Evolutionary conservation across 768 basidiomycete genomes (phyloP), one percentile per base, ranked within the genome.

Genomic region (Psilocybe subaeruginosa): DNA sequence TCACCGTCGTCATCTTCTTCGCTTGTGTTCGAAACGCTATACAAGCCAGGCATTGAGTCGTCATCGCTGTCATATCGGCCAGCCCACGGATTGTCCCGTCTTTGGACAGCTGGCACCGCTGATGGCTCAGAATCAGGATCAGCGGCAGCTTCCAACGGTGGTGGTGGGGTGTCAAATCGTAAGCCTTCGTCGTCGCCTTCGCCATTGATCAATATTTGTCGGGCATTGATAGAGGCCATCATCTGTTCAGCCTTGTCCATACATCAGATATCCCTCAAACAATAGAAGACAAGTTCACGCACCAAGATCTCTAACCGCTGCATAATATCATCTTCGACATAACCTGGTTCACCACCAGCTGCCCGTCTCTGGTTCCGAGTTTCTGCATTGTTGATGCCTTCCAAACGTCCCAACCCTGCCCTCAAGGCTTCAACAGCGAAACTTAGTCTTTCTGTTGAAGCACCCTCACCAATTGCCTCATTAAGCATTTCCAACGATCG

Each of bases 11-110:
- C 67, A 27, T 60, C 66, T 11, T 63, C 66, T 14, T 67, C 68
- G 31, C 48, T 58, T 64, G 5, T 73, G 31, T 72, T 73, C 33
- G 76, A 78, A 6, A 78, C 72, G 53, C 66, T 71, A 54, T 72
- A 76, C 56, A 74, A 73, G 45, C 41, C 72, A 39, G 73, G 81
- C 73, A 78, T 85, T 60, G 67, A 64, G 35, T 65, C 64, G 2
- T 53, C 61, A 17, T 56, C 54, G 16, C 49, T 56, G 35, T 52
- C 41, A 33, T 19, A 43, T 17, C 30, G 50, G 11, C 11, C 12
- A 33, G n/a, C 12, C 39, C 48, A 30, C 6, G 8, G 31, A 14
- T 39, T 31, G n/a, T 16, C 45, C 12, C 53, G 33, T 48, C 43
- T 9, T 19, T 47, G 12, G 9, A 8, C 30, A 37, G 8, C 46